phyloP scores from a whole-genome alignment of 2,329 filamentous ascomycete genomes.

The Daldinia eschscholtzii region DNA sequence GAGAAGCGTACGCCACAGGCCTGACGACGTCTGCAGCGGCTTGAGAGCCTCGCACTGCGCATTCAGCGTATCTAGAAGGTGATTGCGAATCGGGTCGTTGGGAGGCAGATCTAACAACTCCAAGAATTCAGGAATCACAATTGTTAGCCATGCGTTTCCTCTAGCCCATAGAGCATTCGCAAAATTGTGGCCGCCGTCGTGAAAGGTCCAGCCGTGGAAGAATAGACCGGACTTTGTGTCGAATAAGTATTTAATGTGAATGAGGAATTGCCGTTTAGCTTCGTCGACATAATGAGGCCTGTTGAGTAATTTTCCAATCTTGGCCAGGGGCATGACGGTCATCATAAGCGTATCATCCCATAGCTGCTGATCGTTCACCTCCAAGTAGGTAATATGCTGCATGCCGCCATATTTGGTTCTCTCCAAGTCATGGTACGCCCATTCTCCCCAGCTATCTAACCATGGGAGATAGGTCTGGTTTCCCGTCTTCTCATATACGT shows the following conservation, averaged over 20 bases:
- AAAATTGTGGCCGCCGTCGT: slow-evolving; percentile 73
- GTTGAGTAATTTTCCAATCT: slow-evolving; percentile 79
- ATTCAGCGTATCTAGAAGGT: slow-evolving; percentile 73
- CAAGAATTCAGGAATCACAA: slow-evolving; percentile 85
- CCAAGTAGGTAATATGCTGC: slow-evolving; percentile 81
- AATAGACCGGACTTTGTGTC: slow-evolving; percentile 79
- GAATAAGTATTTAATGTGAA: slow-evolving; percentile 84
- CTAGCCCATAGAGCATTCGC: slow-evolving; percentile 69
- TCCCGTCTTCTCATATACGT: slow-evolving; percentile 80
- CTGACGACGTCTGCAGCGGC: slow-evolving; percentile 69
- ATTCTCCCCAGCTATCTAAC: slow-evolving; percentile 85
- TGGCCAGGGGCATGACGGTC: slow-evolving; percentile 84
- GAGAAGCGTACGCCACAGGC: slow-evolving; percentile 81
- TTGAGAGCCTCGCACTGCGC: slow-evolving; percentile 76
- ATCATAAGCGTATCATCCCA: slow-evolving; percentile 93
- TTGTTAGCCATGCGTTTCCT: slow-evolving; percentile 81
- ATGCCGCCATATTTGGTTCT: slow-evolving; percentile 79
- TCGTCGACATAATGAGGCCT: slow-evolving; percentile 81
- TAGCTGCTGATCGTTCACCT: slow-evolving; percentile 78
- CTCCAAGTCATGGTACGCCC: slow-evolving; percentile 82
- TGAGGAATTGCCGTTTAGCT: slow-evolving; percentile 80
- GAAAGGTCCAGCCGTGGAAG: slow-evolving; percentile 86
- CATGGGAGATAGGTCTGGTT: slow-evolving; percentile 79
- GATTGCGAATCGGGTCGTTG: slow-evolving; percentile 72
- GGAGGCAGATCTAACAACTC: slow-evolving; percentile 74